These are phyloP conservation scores for Boletus sensibilis DNA, from an alignment of 768 basidiomycete species.

Conservation along the genomic window DNA sequence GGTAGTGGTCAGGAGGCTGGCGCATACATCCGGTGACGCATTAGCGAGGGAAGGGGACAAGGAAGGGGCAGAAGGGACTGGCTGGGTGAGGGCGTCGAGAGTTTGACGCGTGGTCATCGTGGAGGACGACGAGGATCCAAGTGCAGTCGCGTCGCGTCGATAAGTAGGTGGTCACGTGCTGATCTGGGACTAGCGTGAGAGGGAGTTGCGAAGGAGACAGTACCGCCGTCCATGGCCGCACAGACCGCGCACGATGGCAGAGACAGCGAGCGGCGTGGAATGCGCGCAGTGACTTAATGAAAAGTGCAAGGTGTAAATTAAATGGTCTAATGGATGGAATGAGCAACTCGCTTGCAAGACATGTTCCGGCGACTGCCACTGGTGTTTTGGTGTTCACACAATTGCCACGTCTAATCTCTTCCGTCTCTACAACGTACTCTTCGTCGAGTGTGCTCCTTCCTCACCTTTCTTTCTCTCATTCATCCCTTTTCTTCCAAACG, in stretches of 20 bases:
- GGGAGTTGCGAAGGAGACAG: conserved; percentile 14
- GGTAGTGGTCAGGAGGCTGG: conserved; percentile 63
- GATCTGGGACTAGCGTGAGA: neutral
- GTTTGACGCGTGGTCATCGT: conserved; percentile 20
- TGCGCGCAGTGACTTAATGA: conserved; percentile 5
- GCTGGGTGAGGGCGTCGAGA: conserved; percentile 29
- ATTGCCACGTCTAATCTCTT: conserved; percentile 16
- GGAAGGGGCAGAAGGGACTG: conserved; percentile 28
- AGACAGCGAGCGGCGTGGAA: conserved; percentile 9
- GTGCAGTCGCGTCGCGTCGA: conserved; percentile 8
- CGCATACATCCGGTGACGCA: conserved; percentile 54
- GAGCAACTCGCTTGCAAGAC: conserved; percentile 1
- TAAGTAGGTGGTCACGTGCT: conserved; percentile 16
- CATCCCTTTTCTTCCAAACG: conserved; percentile 16
- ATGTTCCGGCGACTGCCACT: neutral
- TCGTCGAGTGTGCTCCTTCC: conserved; percentile 1
- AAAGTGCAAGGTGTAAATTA: neutral
- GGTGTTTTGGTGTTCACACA: conserved; percentile 9
- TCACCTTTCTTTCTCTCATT: conserved; percentile 9
- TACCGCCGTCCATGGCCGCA: conserved; percentile 4
- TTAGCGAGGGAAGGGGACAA: conserved; percentile 6
- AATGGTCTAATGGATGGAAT: neutral
- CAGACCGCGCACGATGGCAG: conserved; percentile 5
- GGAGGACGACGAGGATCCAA: conserved; percentile 4
- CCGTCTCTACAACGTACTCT: conserved; percentile 17